Evolutionary conservation across 2,329 filamentous ascomycete species (phyloP).

Genomic region (Penicillium sp.): DNA sequence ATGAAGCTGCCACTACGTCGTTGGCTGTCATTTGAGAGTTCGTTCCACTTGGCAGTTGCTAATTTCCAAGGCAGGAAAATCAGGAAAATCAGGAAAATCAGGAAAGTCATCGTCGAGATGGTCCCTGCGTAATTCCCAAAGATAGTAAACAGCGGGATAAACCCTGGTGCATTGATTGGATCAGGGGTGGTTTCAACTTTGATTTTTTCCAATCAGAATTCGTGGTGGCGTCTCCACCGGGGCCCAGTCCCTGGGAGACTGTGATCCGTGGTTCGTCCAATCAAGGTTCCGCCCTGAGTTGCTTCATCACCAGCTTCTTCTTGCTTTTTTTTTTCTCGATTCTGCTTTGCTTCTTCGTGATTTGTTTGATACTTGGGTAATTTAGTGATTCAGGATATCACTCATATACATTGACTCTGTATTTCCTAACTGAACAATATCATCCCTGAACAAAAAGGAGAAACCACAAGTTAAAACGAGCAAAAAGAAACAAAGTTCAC

Average conservation of each 20-base stretch:
- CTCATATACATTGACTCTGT: no score
- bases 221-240: not conserved
- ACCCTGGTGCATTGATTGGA: not conserved
- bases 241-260: not conserved
- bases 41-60: not conserved
- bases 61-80: not conserved
- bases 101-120: not conserved
- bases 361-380: not conserved
- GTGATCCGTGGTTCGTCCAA: slow-evolving; percentile 20
- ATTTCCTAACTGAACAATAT: no score
- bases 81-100: not conserved
- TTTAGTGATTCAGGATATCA: not conserved
- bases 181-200: not conserved
- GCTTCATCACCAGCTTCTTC: slow-evolving; percentile 16
- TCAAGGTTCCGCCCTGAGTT: slow-evolving; percentile 12
- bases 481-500: not conserved
- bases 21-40: not conserved
- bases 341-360: not conserved
- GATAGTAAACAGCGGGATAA: not conserved
- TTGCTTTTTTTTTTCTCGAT: not conserved
- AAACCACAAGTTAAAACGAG: not conserved
- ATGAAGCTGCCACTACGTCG: not conserved
- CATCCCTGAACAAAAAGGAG: not conserved
- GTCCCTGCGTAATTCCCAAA: slow-evolving; percentile 1
- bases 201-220: not conserved